These are phyloP conservation scores for Eucalyptus polybractea DNA, from an alignment of 345 rosid species.

Conservation along the genomic window DNA sequence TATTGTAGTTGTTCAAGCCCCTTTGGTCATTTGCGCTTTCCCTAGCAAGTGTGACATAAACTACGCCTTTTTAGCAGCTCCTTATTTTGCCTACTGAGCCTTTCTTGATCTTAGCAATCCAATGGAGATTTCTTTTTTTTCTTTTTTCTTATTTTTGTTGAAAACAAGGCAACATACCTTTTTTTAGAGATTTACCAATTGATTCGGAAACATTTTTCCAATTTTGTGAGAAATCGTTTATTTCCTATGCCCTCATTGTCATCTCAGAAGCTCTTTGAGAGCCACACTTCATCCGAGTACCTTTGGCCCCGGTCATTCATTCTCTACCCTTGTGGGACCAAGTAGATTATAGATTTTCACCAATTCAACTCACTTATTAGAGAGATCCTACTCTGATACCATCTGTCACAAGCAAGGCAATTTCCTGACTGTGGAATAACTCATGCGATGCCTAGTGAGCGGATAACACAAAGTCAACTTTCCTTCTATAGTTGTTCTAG, in stretches of 20 bases:
- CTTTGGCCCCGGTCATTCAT: background rate
- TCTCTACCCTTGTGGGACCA: background rate
- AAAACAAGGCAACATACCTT: too few relatives aligned
- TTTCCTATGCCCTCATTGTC: background rate
- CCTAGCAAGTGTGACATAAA: background rate
- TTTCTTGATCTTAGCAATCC: fast-evolving
- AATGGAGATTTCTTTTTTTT: background rate
- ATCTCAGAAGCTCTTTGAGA: fast-evolving
- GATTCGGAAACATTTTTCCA: too few relatives aligned
- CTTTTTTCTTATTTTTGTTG: too few relatives aligned
- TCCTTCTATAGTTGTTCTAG: background rate
- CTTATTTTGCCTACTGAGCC: background rate
- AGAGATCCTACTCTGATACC: fast-evolving
- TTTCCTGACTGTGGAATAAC: too few relatives aligned
- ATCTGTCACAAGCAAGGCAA: background rate
- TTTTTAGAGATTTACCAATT: too few relatives aligned
- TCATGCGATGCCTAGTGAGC: fast-evolving
- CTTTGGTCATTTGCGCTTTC: too few relatives aligned
- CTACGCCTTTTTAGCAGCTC: too few relatives aligned
- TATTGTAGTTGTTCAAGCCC: fast-evolving
- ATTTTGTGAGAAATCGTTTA: too few relatives aligned
- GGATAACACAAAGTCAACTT: background rate
- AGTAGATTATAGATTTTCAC: background rate
- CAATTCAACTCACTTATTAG: background rate
- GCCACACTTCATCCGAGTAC: background rate